These are phyloP conservation scores for Tetrapisispora namnaoensis DNA, from an alignment of 805 yeast species.

Conservation along the genomic window DNA sequence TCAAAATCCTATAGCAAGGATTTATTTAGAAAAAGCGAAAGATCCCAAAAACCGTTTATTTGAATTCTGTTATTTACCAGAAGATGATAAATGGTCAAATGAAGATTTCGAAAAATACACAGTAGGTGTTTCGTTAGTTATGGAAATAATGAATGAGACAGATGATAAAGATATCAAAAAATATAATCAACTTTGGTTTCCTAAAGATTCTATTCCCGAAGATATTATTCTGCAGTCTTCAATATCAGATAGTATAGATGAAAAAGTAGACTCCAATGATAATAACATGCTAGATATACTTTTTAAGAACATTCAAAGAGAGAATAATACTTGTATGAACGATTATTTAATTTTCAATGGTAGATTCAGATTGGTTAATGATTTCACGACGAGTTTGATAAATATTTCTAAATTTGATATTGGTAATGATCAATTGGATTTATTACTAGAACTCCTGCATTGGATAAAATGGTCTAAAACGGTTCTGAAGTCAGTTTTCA, in stretches of 20 bases:
- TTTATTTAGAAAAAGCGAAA: slow-evolving; percentile 17
- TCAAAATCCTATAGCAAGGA: slow-evolving; percentile 13
- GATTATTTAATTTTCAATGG: not conserved
- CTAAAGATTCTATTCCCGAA: slow-evolving; percentile 16
- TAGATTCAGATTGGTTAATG: slow-evolving; percentile 17
- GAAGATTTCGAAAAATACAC: slow-evolving; percentile 21
- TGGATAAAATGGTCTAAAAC: slow-evolving; percentile 26
- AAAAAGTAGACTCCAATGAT: not conserved
- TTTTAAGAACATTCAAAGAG: not conserved
- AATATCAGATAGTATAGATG: not conserved
- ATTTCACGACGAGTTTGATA: slow-evolving; percentile 22
- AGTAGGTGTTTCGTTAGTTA: slow-evolving; percentile 19
- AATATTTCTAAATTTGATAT: slow-evolving; percentile 20
- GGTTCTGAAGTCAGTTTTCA: slow-evolving; percentile 10
- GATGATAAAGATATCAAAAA: slow-evolving; percentile 1
- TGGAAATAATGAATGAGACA: slow-evolving; percentile 13
- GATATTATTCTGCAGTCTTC: slow-evolving; percentile 13
- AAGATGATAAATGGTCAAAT: slow-evolving; percentile 21
- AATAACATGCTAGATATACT: not conserved
- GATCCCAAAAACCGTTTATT: slow-evolving; percentile 19
- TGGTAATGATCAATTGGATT: slow-evolving; percentile 24
- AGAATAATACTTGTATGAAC: not conserved
- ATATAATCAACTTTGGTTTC: slow-evolving; percentile 13
- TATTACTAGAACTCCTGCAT: slow-evolving; percentile 19
- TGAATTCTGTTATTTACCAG: slow-evolving; percentile 20